Evolutionary conservation across 208 protist species (phyloP).

Genomic region (Trypanosoma boissoni): DNA sequence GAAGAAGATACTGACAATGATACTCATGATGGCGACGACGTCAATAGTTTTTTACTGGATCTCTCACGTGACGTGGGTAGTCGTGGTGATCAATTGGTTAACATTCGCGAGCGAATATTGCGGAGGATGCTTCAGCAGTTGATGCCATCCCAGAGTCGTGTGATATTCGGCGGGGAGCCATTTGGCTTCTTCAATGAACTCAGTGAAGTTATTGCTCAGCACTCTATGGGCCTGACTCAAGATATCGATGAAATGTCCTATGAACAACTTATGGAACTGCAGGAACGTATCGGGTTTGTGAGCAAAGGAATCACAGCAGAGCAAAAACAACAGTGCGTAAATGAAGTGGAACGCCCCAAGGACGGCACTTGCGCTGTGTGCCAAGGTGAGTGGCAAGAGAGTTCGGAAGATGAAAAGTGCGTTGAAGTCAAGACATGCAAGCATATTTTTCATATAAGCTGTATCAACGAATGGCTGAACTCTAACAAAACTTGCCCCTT

Average conservation of each 20-base stretch:
- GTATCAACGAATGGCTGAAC: constrained; percentile 65
- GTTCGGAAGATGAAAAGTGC: not conserved
- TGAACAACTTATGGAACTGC: constrained; percentile 80
- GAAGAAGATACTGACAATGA: too few relatives aligned
- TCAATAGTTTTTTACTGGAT: too few relatives aligned
- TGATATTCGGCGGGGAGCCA: not conserved
- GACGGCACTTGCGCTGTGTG: constrained; percentile 68
- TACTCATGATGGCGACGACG: too few relatives aligned
- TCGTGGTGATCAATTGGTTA: constrained; percentile 2
- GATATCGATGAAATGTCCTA: constrained; percentile 88
- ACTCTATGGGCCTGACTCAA: constrained; percentile 44
- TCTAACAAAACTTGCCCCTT: constrained; percentile 71
- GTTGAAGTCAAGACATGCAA: constrained; percentile 49
- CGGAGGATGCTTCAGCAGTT: not conserved
- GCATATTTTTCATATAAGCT: constrained; percentile 69
- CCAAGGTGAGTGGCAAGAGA: constrained; percentile 37
- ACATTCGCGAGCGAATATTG: constrained; percentile 1
- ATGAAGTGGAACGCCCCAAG: constrained; percentile 12
- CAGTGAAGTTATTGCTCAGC: constrained; percentile 43
- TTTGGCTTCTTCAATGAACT: constrained; percentile 15
- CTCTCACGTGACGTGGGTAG: too few relatives aligned
- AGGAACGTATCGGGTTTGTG: constrained; percentile 81
- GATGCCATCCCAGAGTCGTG: not conserved
- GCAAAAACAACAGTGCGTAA: constrained; percentile 31
- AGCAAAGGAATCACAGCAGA: constrained; percentile 60